phyloP scores from a whole-genome alignment of 345 rosid species.

The Populus ilicifolia region DNA sequence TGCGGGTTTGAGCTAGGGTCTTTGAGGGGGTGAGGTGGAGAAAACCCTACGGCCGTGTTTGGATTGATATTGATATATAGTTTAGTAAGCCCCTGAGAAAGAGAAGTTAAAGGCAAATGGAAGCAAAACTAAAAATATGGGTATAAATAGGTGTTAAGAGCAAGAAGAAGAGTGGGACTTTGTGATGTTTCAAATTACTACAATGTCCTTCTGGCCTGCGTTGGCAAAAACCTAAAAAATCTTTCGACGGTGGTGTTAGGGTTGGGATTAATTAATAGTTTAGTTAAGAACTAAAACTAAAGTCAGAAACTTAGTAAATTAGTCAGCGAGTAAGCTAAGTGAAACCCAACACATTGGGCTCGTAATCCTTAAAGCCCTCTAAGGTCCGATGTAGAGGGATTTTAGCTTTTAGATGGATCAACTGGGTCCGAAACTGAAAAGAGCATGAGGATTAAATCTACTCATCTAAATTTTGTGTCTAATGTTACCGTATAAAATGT shows the following conservation, averaged over 20 bases:
- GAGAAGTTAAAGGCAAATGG: neutral
- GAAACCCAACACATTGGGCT: too few species aligned
- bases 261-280: neutral
- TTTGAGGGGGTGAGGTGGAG: neutral
- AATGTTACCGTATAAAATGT: too few species aligned
- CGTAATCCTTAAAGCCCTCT: too few species aligned
- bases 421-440: too few species aligned
- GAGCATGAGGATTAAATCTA: too few species aligned
- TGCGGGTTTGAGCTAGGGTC: constrained; percentile 7
- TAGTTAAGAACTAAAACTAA: too few species aligned
- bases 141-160: neutral
- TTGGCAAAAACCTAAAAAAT: neutral
- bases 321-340: too few species aligned
- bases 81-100: neutral
- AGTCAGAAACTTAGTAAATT: too few species aligned
- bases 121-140: neutral
- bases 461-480: too few species aligned
- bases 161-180: constrained; percentile 4
- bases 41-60: constrained; percentile 7
- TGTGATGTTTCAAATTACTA: neutral
- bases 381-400: fast-evolving
- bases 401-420: neutral
- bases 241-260: too few species aligned
- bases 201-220: neutral
- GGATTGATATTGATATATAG: constrained; percentile 17